phyloP scores from a whole-genome alignment of 2,329 filamentous ascomycete species.

The Mariannaea sp. region DNA sequence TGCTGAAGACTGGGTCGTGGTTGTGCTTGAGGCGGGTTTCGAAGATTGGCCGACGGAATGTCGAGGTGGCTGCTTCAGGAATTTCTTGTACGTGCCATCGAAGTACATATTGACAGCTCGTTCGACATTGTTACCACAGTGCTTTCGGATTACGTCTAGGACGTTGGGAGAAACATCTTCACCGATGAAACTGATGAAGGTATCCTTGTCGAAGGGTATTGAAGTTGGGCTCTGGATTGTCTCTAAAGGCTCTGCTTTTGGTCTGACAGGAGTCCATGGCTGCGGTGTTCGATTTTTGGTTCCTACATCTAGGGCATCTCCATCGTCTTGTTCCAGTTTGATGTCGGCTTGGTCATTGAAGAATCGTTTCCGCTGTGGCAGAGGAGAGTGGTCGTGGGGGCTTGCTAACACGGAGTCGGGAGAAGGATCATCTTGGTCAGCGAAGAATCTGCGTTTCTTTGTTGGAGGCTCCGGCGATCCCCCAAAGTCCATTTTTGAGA shows the following conservation, averaged over 20 bases:
- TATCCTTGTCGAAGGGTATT: slow-evolving; percentile 58
- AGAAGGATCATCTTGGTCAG: slow-evolving; percentile 40
- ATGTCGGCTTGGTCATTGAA: slow-evolving; percentile 36
- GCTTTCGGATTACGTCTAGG: slow-evolving; percentile 55
- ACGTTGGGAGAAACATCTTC: slow-evolving; percentile 56
- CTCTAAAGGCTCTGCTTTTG: background rate
- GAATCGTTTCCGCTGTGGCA: slow-evolving; percentile 33
- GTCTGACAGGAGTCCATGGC: slow-evolving; percentile 17
- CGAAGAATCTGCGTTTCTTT: slow-evolving; percentile 51
- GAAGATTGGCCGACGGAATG: slow-evolving; percentile 8
- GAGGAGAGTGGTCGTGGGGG: slow-evolving; percentile 31
- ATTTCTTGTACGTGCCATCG: slow-evolving; percentile 68
- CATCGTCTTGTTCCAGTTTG: slow-evolving; percentile 28
- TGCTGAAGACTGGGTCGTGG: slow-evolving; percentile 17
- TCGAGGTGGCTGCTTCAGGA: slow-evolving; percentile 41
- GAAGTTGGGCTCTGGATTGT: slow-evolving; percentile 31
- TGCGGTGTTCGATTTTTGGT: slow-evolving; percentile 20
- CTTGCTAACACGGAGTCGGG: slow-evolving; percentile 34
- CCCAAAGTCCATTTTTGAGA: slow-evolving; percentile 45
- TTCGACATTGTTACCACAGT: slow-evolving; percentile 63
- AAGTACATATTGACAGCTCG: slow-evolving; percentile 72
- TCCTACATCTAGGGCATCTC: slow-evolving; percentile 18
- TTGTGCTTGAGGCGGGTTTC: slow-evolving; percentile 5
- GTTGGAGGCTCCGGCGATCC: slow-evolving; percentile 49
- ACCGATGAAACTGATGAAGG: slow-evolving; percentile 65